These are phyloP conservation scores for Papilionanthe hybrid DNA, from an alignment of 116 monocot species.

Conservation along the genomic window DNA sequence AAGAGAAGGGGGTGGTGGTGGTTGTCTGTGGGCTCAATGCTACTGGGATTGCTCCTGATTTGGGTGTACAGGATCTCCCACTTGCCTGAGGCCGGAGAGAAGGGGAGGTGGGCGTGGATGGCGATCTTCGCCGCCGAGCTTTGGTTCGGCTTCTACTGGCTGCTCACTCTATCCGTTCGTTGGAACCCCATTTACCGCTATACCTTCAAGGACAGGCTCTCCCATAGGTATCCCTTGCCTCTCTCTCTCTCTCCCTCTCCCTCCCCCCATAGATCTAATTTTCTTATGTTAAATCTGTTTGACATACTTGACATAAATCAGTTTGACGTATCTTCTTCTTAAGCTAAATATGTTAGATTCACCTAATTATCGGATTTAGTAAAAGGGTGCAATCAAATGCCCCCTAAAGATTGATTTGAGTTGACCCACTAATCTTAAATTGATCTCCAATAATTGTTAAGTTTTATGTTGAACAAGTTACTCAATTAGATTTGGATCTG, in stretches of 20 bases:
- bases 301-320: too few relatives aligned
- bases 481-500: too few relatives aligned
- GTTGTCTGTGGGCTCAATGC: conserved; percentile 24
- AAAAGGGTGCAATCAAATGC: too few relatives aligned
- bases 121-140: conserved; percentile 57
- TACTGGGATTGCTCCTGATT: conserved; percentile 27
- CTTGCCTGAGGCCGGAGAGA: conserved; percentile 15
- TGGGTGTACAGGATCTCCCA: conserved; percentile 35
- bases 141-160: conserved; percentile 68
- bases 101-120: conserved; percentile 51
- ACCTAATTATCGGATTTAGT: too few relatives aligned
- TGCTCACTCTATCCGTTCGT: conserved; percentile 50
- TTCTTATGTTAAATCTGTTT: too few relatives aligned
- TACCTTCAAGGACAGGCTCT: conserved; percentile 53
- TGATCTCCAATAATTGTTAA: too few relatives aligned
- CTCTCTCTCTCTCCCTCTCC: background rate
- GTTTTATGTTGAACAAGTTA: too few relatives aligned
- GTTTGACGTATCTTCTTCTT: too few relatives aligned
- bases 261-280: too few relatives aligned
- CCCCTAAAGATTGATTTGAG: too few relatives aligned
- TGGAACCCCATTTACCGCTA: conserved; percentile 44
- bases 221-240: conserved; percentile 33
- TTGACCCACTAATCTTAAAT: too few relatives aligned
- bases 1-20: conserved; percentile 19
- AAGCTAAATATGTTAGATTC: too few relatives aligned